Evolutionary conservation across 2,329 filamentous ascomycete species (phyloP).

Genomic region (Tolypocladium pustulatum): DNA sequence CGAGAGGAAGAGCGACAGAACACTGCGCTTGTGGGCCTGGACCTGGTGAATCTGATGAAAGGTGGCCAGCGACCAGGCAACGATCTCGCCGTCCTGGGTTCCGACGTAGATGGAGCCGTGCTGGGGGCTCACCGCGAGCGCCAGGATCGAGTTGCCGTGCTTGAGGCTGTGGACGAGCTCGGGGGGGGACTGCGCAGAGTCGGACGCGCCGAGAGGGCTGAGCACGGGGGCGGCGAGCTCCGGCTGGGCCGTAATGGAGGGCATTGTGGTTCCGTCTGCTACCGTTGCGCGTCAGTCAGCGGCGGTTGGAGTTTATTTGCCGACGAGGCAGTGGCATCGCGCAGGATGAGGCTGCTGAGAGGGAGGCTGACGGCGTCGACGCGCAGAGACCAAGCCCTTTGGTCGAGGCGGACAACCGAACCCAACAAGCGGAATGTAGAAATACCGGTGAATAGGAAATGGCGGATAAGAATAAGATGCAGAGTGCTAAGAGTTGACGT

Average conservation of each 20-base stretch:
- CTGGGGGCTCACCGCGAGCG: slow-evolving; percentile 68
- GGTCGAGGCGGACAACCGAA: not conserved
- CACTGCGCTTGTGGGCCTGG: slow-evolving; percentile 83
- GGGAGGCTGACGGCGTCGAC: not conserved
- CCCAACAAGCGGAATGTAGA: not conserved
- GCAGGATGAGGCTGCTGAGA: not conserved
- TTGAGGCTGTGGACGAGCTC: slow-evolving; percentile 63
- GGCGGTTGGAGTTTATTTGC: not conserved
- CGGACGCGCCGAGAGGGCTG: slow-evolving; percentile 7
- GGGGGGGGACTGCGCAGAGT: slow-evolving; percentile 28
- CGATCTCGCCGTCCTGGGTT: slow-evolving; percentile 85
- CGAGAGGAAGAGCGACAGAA: slow-evolving; percentile 75
- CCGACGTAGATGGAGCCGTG: slow-evolving; percentile 80
- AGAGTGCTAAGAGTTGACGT: not conserved
- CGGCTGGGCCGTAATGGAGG: slow-evolving; percentile 3
- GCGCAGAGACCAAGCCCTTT: not conserved
- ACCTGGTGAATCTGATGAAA: slow-evolving; percentile 72
- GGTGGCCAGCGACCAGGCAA: slow-evolving; percentile 81
- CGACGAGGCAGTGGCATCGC: not conserved
- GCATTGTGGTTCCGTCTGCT: slow-evolving; percentile 4
- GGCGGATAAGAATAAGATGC: not conserved
- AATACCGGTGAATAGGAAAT: not conserved
- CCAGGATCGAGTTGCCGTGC: slow-evolving; percentile 70
- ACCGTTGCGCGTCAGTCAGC: not conserved
- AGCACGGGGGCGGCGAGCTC: slow-evolving; percentile 6